Base-by-base conservation (phyloP, 140 eudicot genomes). In the Erigeron philadelphicus region DNA sequence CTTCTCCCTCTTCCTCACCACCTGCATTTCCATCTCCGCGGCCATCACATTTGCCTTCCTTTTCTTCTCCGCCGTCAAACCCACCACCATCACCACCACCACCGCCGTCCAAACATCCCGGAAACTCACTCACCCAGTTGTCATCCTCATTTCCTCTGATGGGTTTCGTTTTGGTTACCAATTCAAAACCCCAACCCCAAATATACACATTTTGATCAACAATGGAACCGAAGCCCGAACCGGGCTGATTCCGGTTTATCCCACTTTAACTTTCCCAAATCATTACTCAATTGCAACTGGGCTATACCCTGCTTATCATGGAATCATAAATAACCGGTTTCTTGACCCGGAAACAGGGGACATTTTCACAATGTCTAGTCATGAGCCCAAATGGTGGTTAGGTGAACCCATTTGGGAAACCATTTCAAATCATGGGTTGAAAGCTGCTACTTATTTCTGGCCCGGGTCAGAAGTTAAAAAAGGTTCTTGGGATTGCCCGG, bases 381-480 rank as follows among this genome's bases (percentile, higher is more conserved):
- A 64, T 64, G 68, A 64, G 9, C 68, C 68, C 31, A 9, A 90
- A 84, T 90, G 95, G 93, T 90, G 97, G 97, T 68, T 87, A 4
- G 95, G 97, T 11, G 95, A 90, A 56, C 97, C 97, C 12, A 52
- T 87, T 1, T 90, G 97, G 97, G 97, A 90, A 80, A 90, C 92
- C 8, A 77, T 90, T 7, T 75, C 68, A 5, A 84, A 85, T 59
- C 86, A 83, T 17, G 95, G 95, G 6, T 61, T 87, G 68, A 84
- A 77, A 60, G 90, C 97, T 9, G 81, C 97, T 0, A 85, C 97
- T 0, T 90, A 81, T 63, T 90, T 90, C 74, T 90, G 97, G 97
- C 95, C 95, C 6, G 97, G 97, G 15, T 83, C 95, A 35, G 97
- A 87, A 84, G 97, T 90, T 16, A 67, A 70, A 7, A 84, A 85